phyloP scores from a whole-genome alignment of 805 yeast genomes.

The Scheffersomyces lignosus region DNA sequence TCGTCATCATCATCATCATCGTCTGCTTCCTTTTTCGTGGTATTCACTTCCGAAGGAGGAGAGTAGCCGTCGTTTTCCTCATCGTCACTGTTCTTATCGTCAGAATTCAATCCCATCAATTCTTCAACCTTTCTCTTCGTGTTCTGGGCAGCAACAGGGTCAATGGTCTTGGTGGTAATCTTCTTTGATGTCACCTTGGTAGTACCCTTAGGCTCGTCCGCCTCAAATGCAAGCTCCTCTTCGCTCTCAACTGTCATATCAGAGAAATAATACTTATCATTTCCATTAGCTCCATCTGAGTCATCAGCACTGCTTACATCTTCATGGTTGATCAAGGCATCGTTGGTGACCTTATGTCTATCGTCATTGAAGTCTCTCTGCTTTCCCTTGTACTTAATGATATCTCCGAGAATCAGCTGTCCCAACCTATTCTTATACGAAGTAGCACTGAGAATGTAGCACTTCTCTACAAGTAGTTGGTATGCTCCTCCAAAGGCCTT shows the following conservation, averaged over 20 bases:
- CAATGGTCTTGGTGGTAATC: too few relatives aligned
- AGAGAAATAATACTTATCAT: conserved; percentile 43
- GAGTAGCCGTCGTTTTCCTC: conserved; percentile 13
- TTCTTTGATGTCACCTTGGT: conserved; percentile 5
- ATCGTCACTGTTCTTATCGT: conserved; percentile 7
- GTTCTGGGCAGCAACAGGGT: conserved; percentile 1
- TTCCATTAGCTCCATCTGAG: conserved; percentile 35
- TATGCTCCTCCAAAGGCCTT: conserved; percentile 89
- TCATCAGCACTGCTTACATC: conserved; percentile 24
- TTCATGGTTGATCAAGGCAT: conserved; percentile 46
- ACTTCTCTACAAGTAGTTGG: conserved; percentile 69
- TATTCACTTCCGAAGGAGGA: background rate
- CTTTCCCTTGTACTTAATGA: conserved; percentile 71
- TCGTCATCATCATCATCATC: conserved; percentile 4
- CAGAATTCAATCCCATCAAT: conserved; percentile 19
- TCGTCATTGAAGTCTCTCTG: conserved; percentile 79
- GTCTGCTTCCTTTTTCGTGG: conserved; percentile 4
- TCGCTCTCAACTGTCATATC: conserved; percentile 43
- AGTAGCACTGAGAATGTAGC: conserved; percentile 69
- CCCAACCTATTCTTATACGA: conserved; percentile 68
- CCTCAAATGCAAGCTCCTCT: conserved; percentile 14
- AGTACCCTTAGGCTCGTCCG: conserved; percentile 3
- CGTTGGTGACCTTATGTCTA: conserved; percentile 59
- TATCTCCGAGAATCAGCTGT: conserved; percentile 74
- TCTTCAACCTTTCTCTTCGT: conserved; percentile 15